Percentiles rank a stretch among this genome's conserved stretches.
These are phyloP conservation scores for Colletotrichum spinosum DNA, from an alignment of 2,329 filamentous ascomycete species.

Conservation along the genomic window DNA sequence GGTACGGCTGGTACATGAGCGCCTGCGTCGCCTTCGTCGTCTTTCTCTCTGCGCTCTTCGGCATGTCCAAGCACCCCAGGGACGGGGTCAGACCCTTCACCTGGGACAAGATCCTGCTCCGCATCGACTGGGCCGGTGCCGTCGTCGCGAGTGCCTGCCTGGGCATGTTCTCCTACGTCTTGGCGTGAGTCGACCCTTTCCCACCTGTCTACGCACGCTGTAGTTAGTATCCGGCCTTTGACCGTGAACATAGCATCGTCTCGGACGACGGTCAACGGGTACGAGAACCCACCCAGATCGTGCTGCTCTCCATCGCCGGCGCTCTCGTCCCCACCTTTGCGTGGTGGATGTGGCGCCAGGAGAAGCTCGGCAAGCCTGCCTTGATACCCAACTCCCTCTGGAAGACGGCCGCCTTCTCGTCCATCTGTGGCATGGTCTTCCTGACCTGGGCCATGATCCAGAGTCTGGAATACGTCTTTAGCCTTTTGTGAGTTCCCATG, in stretches of 20 bases:
- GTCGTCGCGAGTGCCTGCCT: conserved; percentile 58
- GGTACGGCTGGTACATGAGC: conserved; percentile 55
- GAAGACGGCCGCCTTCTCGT: conserved; percentile 67
- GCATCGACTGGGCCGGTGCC: conserved; percentile 66
- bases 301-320: conserved; percentile 56
- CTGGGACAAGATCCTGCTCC: conserved; percentile 44
- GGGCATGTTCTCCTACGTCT: conserved; percentile 62
- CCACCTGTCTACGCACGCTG: background rate
- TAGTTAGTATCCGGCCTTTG: background rate
- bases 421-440: conserved; percentile 63
- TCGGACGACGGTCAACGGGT: conserved; percentile 55
- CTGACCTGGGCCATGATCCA: conserved; percentile 59
- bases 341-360: conserved; percentile 64
- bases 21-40: too few relatives aligned
- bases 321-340: conserved; percentile 61
- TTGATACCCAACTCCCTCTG: conserved; percentile 73
- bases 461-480: conserved; percentile 59
- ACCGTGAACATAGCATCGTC: conserved; percentile 43
- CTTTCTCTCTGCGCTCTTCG: conserved; percentile 37
- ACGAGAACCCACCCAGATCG: conserved; percentile 55
- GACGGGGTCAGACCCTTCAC: too few relatives aligned
- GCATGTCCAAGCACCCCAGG: conserved; percentile 28
- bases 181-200: conserved; percentile 55
- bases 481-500: conserved; percentile 57
- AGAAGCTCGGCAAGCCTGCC: conserved; percentile 58